phyloP scores from a whole-genome alignment of 164 flowering plant genomes.

The Vitis vinifera region DNA sequence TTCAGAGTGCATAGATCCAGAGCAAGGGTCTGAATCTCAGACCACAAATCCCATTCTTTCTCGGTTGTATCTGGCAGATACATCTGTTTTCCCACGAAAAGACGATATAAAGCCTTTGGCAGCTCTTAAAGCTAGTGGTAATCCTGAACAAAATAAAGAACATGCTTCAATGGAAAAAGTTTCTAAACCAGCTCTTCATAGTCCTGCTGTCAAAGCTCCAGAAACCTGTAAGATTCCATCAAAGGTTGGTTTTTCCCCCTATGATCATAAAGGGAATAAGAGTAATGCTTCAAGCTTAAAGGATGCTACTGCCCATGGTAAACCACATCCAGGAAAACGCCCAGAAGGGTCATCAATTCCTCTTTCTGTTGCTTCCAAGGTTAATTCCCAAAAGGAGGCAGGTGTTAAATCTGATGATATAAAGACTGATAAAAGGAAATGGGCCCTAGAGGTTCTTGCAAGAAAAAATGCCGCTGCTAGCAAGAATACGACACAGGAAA shows the following conservation, averaged over 20 bases:
- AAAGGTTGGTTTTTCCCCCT: slow-evolving; percentile 21
- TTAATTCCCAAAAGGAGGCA: slow-evolving; percentile 34
- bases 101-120: slow-evolving; percentile 79
- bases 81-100: slow-evolving; percentile 84
- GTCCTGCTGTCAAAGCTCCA: slow-evolving; percentile 7
- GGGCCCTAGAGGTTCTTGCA: slow-evolving; percentile 94
- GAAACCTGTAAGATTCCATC: slow-evolving; percentile 15
- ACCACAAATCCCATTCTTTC: slow-evolving; percentile 67
- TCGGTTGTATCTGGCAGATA: slow-evolving; percentile 88
- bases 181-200: slow-evolving; percentile 12
- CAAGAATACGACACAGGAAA: slow-evolving; percentile 32
- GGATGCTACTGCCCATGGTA: slow-evolving; percentile 24
- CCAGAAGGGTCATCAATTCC: slow-evolving; percentile 25
- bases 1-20: slow-evolving; percentile 33
- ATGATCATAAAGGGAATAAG: slow-evolving; percentile 28
- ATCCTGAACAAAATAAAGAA: slow-evolving; percentile 27
- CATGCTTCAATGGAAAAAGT: slow-evolving; percentile 17
- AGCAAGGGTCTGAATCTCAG: slow-evolving; percentile 32
- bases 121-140: slow-evolving; percentile 26
- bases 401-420: slow-evolving; percentile 41
- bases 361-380: slow-evolving; percentile 29
- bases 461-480: slow-evolving; percentile 56
- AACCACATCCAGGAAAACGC: slow-evolving; percentile 17
- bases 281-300: slow-evolving; percentile 21
- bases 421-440: slow-evolving; percentile 76